Conservation (phyloP, 805 yeast species). For the Candida orba region DNA sequence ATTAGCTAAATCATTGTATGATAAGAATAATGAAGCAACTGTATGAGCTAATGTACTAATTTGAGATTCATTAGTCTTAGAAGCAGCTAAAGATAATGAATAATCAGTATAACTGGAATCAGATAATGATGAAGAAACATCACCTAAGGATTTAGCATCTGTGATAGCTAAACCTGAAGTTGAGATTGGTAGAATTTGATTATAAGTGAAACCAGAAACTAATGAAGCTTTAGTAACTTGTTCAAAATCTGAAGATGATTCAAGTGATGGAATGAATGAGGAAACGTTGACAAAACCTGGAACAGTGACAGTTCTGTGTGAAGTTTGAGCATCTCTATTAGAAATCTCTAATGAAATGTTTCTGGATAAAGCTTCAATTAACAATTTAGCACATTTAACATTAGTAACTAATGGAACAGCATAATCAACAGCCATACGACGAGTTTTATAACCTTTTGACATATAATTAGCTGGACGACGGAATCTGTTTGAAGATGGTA, state of each 20-base stretch:
- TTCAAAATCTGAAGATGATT: slow-evolving; percentile 49
- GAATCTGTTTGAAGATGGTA: slow-evolving; percentile 95
- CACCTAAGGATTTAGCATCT: slow-evolving; percentile 57
- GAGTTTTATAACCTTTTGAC: slow-evolving; percentile 94
- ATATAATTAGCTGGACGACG: slow-evolving; percentile 98
- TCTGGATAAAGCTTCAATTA: slow-evolving; percentile 89
- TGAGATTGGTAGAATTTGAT: slow-evolving; percentile 71
- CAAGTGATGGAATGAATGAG: slow-evolving; percentile 66
- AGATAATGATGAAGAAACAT: slow-evolving; percentile 46
- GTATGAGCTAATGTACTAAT: slow-evolving; percentile 53
- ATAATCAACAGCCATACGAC: slow-evolving; percentile 99
- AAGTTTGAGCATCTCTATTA: slow-evolving; percentile 82
- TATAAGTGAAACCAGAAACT: slow-evolving; percentile 84
- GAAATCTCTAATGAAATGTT: slow-evolving; percentile 57
- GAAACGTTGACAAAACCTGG: slow-evolving; percentile 87
- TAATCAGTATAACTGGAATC: slow-evolving; percentile 72
- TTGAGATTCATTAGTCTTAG: slow-evolving; percentile 56
- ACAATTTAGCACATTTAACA: slow-evolving; percentile 92
- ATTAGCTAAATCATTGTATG: slow-evolving; percentile 64
- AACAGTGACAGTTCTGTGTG: slow-evolving; percentile 71
- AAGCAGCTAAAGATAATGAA: slow-evolving; percentile 78
- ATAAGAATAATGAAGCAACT: slow-evolving; percentile 77
- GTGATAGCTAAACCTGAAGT: slow-evolving; percentile 53
- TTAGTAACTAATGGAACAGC: slow-evolving; percentile 96
- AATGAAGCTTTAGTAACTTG: slow-evolving; percentile 63